Base-by-base conservation (phyloP, 75 land plant species). In the Sequoia sempervirens region DNA sequence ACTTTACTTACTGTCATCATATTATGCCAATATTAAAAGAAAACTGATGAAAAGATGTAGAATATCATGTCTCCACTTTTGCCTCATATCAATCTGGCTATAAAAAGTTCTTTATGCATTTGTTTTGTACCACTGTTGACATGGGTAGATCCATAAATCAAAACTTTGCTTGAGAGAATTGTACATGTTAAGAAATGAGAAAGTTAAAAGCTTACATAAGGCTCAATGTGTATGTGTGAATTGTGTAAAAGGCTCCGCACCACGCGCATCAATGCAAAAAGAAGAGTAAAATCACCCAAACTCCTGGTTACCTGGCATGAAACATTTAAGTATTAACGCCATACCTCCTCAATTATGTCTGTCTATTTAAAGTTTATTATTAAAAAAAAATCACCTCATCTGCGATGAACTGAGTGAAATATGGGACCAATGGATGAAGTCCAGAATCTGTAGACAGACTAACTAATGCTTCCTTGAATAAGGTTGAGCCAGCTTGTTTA, bases 401-500 rank as follows among this genome's bases (percentile, higher is more conserved):
- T 84, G 98, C 90, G 80, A 97, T 89, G 83, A 97, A 97, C 79
- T 84, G 90, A 69, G 96, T 90, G 70, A 97, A 97, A 82, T 96
- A 96, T 70, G 99, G 99, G 82, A 97, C 93, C 66, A 97, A 88
- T 34, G 99, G 98, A 87, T 97, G 99, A 47, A 97, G 90, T 72
- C 99, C 99, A 23, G 99, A 91, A 87, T 97, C 99, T 47, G 94
- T 94, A 3, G 99, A 92, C 88, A 97, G 83, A 80, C 99, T 94
- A 70, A 84, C 80, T 69, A 97, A 84, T 2, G 93, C 96, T 88
- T 93, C 88, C 74, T 88, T 93, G 20, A 96, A 89, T 11, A 96
- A 86, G 17, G 73, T 68, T 10, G 94, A 84, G 20, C 90, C 91
- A 61, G 93, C 85, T 52, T 86, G 91, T 0, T 80, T 89, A 40